Conservation (phyloP, 257 asterid species). For the Solanum okadae region DNA sequence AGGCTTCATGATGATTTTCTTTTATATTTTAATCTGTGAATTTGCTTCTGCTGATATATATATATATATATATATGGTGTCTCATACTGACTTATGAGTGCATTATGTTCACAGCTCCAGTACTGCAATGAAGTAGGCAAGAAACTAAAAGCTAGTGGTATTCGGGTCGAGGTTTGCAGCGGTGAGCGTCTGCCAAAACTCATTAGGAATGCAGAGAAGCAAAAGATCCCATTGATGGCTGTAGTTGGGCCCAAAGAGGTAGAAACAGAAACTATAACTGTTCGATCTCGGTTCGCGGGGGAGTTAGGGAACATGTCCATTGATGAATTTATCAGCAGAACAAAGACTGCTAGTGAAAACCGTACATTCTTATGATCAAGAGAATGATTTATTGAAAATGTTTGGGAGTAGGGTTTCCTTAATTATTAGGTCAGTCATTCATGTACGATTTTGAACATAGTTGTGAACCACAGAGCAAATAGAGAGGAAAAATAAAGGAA, state of each 20-base stretch:
- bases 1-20: not conserved
- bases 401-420: not conserved
- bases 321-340: constrained; percentile 53
- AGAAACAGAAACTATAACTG: constrained; percentile 56
- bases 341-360: constrained; percentile 46
- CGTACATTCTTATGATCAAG: constrained; percentile 32
- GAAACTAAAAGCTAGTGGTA: constrained; percentile 51
- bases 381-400: not conserved
- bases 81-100: not conserved
- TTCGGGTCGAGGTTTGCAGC: constrained; percentile 66
- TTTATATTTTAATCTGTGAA: not conserved
- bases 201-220: constrained; percentile 77
- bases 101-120: constrained; percentile 44
- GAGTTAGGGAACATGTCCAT: constrained; percentile 74
- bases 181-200: constrained; percentile 87
- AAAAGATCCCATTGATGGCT: constrained; percentile 85
- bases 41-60: not conserved
- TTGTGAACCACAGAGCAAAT: not conserved
- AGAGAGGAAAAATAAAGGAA: not conserved
- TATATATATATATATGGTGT: not conserved
- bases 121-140: constrained; percentile 58
- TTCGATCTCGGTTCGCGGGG: constrained; percentile 76
- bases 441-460: not conserved
- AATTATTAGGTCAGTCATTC: not conserved
- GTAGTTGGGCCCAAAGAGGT: constrained; percentile 85